These are phyloP conservation scores for Aspergillus persii DNA, from an alignment of 2,329 filamentous ascomycete species.

Conservation along the genomic window DNA sequence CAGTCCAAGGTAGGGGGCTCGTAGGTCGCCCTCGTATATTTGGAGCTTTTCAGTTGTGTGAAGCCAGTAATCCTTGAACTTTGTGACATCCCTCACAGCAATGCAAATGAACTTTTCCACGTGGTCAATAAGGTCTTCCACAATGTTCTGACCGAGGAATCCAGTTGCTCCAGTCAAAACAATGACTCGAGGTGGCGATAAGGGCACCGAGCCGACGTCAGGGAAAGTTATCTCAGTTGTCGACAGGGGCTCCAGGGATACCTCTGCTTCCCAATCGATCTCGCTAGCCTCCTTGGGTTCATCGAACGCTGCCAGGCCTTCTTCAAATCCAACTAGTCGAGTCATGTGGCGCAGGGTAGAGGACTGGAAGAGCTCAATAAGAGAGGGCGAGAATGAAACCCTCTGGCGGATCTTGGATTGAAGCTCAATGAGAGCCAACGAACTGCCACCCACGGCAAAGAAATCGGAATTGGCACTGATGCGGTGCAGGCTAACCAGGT, in stretches of 20 bases:
- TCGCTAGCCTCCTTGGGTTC: neutral
- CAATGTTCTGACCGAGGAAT: conserved; percentile 40
- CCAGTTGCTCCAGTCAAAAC: conserved; percentile 26
- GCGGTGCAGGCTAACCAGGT: neutral
- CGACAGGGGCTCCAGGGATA: neutral
- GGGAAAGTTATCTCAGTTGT: neutral
- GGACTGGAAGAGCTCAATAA: neutral
- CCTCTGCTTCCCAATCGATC: neutral
- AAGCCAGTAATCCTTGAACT: neutral
- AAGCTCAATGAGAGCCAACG: neutral
- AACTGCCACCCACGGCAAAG: neutral
- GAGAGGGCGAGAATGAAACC: neutral
- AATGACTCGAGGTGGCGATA: conserved; percentile 1
- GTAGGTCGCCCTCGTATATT: conserved; percentile 38
- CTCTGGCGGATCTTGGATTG: neutral
- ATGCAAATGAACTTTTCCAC: conserved; percentile 44
- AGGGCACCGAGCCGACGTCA: too few relatives aligned
- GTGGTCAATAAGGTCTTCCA: conserved; percentile 33
- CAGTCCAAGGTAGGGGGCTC: conserved; percentile 37
- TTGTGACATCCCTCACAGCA: conserved; percentile 21
- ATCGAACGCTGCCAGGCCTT: neutral
- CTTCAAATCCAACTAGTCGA: neutral
- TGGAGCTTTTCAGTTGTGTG: conserved; percentile 27
- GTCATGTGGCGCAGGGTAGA: neutral
- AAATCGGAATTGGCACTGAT: neutral